Base-by-base conservation (phyloP, 768 basidiomycete species). In the Termitomyces sp. region DNA sequence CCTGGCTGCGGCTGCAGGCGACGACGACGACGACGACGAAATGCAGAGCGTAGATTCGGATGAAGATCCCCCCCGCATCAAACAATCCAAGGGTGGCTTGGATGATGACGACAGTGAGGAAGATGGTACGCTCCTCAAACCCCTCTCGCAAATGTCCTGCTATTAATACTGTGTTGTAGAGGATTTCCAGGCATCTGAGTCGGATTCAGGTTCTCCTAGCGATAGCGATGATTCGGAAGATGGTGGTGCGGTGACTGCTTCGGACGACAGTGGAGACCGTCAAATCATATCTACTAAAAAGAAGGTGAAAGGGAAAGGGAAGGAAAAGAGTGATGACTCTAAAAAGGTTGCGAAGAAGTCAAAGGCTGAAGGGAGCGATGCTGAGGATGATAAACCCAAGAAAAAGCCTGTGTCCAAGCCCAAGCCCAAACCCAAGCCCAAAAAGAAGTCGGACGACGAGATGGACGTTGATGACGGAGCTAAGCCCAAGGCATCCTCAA, bases 161-260 rank as follows among this genome's bases (percentile, higher is more conserved):
- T 49, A 53, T 58, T 58, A 17, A 55, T 38, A 5, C 5, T 11
- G 6, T 9, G 4, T 63, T 57, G 17, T 68, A 89, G 96, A 95
- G 70, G 94, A 97, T 71, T 98, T 98, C 82, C 73, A 86, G 59
- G 94, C 86, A 8, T 92, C 89, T 7, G 86, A 75, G 1, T 90
- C 89, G 0, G 94, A 97, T 64, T 78, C 76, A 45, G 94, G 95
- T n/a, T 97, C 95, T 4, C 91, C 95, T 0, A 87, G 84, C 40
- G 88, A 82, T 15, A 79, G 74, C 37, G 91, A 89, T 50, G 82
- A 83, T 1, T 84, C 82, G 71, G 75, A 66, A 5, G 89, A 85
- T 31, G 87, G 83, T 3, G 89, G 84, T 3, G 89, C 85, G 1
- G 80, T 84, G 55, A 92, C 89, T 5, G 91, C 89, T 11, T 92